Conservation (phyloP, 1,284 basidiomycete species). For the Moesziomyces parantarcticus region DNA sequence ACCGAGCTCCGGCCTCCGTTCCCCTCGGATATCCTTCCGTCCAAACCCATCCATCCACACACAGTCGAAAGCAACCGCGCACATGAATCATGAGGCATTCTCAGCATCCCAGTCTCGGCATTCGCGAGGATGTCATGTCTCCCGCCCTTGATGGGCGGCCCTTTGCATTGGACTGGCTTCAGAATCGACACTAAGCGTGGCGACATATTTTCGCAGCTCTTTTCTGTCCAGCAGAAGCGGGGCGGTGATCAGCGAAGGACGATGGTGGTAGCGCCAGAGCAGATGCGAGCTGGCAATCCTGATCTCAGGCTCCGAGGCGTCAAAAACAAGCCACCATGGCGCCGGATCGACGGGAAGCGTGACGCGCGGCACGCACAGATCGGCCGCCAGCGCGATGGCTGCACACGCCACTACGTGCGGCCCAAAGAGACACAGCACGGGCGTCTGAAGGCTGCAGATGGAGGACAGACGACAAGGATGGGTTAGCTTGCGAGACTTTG, state of each 20-base stretch:
- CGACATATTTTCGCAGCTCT: conserved; percentile 18
- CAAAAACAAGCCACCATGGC: conserved; percentile 70
- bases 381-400: conserved; percentile 58
- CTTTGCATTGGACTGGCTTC: background rate
- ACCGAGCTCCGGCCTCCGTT: too few species aligned
- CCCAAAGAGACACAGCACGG: conserved; percentile 86
- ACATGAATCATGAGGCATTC: background rate
- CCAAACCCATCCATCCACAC: background rate
- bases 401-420: conserved; percentile 88
- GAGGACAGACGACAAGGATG: background rate
- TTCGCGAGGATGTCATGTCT: too few species aligned
- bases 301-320: conserved; percentile 60
- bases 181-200: background rate
- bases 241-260: background rate
- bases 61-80: background rate
- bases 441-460: conserved; percentile 80
- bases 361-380: conserved; percentile 38
- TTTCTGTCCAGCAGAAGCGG: conserved; percentile 19
- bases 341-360: conserved; percentile 64
- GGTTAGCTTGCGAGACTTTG: background rate
- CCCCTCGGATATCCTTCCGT: too few species aligned
- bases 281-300: conserved; percentile 50
- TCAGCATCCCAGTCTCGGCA: too few species aligned
- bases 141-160: background rate
- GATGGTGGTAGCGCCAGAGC: conserved; percentile 51